Evolutionary conservation across 495 filamentous ascomycete species (phyloP).

Genomic region (Lasiosphaeria ovina): DNA sequence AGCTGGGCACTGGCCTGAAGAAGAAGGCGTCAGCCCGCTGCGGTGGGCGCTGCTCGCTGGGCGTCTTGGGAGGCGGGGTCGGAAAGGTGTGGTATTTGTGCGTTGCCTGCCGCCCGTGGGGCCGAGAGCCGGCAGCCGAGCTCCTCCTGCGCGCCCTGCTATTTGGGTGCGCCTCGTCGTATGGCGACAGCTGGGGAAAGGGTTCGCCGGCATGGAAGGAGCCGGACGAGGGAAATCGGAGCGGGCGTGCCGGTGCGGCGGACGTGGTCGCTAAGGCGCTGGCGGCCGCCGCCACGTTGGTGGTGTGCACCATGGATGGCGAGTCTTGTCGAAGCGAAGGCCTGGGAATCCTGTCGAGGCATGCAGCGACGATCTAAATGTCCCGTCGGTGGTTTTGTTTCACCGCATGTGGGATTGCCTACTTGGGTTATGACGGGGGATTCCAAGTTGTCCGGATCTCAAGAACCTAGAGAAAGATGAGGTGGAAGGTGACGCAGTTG

Average conservation of each 20-base stretch:
- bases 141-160: slow-evolving; percentile 16
- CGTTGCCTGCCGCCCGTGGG: slow-evolving; percentile 60
- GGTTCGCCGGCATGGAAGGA: slow-evolving; percentile 52
- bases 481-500: no score
- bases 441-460: no score
- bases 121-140: slow-evolving; percentile 12
- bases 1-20: neutral
- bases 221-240: slow-evolving; percentile 32
- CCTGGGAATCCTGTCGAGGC: neutral
- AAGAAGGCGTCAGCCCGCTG: slow-evolving; percentile 9
- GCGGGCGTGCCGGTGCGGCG: slow-evolving; percentile 19
- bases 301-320: slow-evolving; percentile 37
- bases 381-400: no score
- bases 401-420: no score
- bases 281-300: slow-evolving; percentile 19
- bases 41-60: slow-evolving; percentile 27
- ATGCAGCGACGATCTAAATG: no score
- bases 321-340: neutral
- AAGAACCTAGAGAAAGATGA: no score
- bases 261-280: slow-evolving; percentile 27
- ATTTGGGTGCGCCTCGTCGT: slow-evolving; percentile 13
- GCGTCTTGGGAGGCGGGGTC: slow-evolving; percentile 80
- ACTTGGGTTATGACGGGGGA: no score
- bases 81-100: slow-evolving; percentile 94
- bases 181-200: slow-evolving; percentile 33